Evolutionary conservation across 2,329 filamentous ascomycete species (phyloP), one percentile per base, ranked within the genome.

Genomic region (Verticillium tricorpus): DNA sequence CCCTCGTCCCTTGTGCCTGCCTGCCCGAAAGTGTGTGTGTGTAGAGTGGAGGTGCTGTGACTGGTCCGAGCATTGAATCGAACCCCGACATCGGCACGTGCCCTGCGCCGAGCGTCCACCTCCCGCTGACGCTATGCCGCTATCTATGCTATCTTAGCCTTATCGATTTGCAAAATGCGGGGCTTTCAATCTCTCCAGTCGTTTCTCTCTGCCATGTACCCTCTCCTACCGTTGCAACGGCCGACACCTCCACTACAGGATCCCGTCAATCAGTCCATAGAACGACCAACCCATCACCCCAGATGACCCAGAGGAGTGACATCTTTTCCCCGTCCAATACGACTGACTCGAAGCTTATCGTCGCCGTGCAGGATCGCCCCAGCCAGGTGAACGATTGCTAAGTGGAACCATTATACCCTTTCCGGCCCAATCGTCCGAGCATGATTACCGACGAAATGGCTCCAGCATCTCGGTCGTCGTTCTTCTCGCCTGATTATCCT

Each of bases 71-170:
- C 19, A 25, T 14, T 52, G n/a, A 19, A 22, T 52, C 45, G 17
- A 19, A 50, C 45, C 45, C 45, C 45, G 45, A 52, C 45, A 52
- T 52, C 45, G 45, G 45, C 22, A 52, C 45, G 45, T 52, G 45
- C 45, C 45, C 11, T 9, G 11, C 45, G 45, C 19, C 19, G 45
- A 22, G 45, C 11, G 1, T 52, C n/a, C 45, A 52, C 19, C 4
- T 4, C n/a, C 8, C 19, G 11, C 22, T 3, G n/a, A 14, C 19
- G 19, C n/a, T 52, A 22, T 19, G 45, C 39, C 25, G 25, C 57
- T 58, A 58, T 58, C 57, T 58, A 58, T 50, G 57, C 57, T 58
- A 58, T 58, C 57, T 58, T 58, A 58, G 57, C 57, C 22, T 28
- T 22, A n/a, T 34, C 31, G 28, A n/a, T 57, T 34, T 54, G 8